Conservation (phyloP, 768 basidiomycete species). For the Mycena alexandri region DNA sequence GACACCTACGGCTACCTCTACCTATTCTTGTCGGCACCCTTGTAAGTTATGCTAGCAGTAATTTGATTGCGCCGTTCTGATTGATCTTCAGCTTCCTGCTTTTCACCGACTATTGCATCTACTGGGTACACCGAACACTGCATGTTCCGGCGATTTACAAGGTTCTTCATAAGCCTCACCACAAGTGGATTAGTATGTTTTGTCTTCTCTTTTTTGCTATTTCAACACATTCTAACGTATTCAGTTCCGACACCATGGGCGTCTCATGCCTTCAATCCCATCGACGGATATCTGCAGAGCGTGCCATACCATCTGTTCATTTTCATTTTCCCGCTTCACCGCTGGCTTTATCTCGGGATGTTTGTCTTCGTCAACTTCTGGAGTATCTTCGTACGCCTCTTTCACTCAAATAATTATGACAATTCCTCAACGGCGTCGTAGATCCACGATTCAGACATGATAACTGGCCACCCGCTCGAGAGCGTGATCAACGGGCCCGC, state of each 20-base stretch:
- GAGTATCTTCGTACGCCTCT: conserved; percentile 84
- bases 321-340: conserved; percentile 92
- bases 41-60: conserved; percentile 60
- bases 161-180: conserved; percentile 95
- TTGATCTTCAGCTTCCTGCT: conserved; percentile 69
- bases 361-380: conserved; percentile 96
- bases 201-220: conserved; percentile 3
- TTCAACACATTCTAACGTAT: conserved; percentile 21
- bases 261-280: conserved; percentile 96
- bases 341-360: conserved; percentile 82
- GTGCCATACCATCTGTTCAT: conserved; percentile 95
- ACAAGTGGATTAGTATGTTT: conserved; percentile 95
- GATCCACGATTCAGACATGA: conserved; percentile 99
- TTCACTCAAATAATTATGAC: neutral
- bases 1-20: conserved; percentile 86
- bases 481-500: conserved; percentile 97
- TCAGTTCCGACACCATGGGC: conserved; percentile 97
- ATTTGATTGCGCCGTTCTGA: conserved; percentile 24
- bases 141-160: conserved; percentile 93
- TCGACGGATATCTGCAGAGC: conserved; percentile 95
- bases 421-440: conserved; percentile 45
- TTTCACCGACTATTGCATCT: conserved; percentile 94
- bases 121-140: conserved; percentile 95
- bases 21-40: conserved; percentile 71
- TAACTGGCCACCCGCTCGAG: conserved; percentile 91